Evolutionary conservation across 352 stramenopile genomes (phyloP).

Genomic region (Globisporangium irregulare): DNA sequence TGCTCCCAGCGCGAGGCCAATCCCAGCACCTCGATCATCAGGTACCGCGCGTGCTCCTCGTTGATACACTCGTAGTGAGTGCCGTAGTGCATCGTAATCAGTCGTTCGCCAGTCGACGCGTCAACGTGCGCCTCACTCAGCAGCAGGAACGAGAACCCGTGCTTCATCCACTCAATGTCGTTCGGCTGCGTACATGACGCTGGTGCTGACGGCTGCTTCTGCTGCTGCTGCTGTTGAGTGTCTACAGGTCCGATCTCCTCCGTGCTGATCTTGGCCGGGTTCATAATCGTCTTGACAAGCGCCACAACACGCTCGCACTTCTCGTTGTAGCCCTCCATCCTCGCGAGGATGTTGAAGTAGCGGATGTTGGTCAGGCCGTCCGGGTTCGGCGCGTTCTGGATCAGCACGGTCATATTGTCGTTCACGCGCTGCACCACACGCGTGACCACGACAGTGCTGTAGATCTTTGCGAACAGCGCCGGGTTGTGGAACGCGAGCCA

Average conservation of each 20-base stretch:
- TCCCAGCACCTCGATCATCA: slow-evolving; percentile 42
- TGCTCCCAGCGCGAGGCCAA: slow-evolving; percentile 40
- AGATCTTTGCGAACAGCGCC: slow-evolving; percentile 36
- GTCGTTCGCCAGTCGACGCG: slow-evolving; percentile 1
- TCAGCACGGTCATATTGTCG: slow-evolving; percentile 33
- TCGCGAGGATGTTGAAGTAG: slow-evolving; percentile 44
- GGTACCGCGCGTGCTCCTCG: slow-evolving; percentile 37
- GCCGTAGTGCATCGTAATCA: slow-evolving; percentile 33
- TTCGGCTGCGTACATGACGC: slow-evolving; percentile 16
- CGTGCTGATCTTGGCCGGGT: slow-evolving; percentile 10
- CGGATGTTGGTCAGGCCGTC: slow-evolving; percentile 27
- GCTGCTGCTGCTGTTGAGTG: not conserved
- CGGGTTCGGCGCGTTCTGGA: slow-evolving; percentile 38
- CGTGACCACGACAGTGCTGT: slow-evolving; percentile 35
- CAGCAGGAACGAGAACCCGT: slow-evolving; percentile 40
- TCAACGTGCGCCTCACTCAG: slow-evolving; percentile 24
- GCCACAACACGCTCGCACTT: slow-evolving; percentile 32
- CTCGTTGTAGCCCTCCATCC: slow-evolving; percentile 26
- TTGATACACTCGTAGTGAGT: slow-evolving; percentile 44
- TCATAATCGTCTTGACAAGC: slow-evolving; percentile 46
- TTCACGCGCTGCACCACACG: slow-evolving; percentile 37
- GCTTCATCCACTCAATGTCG: slow-evolving; percentile 50
- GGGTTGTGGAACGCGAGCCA: slow-evolving; percentile 39
- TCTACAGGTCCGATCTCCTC: not conserved
- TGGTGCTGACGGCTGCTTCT: not conserved